Base-by-base conservation (phyloP, 2,329 filamentous ascomycete species). In the Xylariomycetidae sp. region DNA sequence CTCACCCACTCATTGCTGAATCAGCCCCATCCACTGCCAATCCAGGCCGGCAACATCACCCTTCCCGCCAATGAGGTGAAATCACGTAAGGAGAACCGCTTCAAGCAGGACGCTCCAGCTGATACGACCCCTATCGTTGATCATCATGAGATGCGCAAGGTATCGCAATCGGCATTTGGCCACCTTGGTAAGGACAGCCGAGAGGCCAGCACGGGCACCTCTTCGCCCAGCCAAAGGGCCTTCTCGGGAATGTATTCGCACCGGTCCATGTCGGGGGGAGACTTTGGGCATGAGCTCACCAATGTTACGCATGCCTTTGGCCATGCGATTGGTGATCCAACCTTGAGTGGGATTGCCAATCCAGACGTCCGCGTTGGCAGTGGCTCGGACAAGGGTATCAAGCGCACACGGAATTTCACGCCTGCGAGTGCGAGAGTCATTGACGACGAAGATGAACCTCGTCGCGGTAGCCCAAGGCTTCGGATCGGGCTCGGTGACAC, bases 1-100 rank as follows among this genome's bases (percentile, higher is more conserved):
- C 52, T 72, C 32, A 66, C 66, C 0, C 59, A 65, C 34, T 70
- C 68, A 1, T 49, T 74, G 24, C 54, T 73, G 18, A 70, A 68
- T 30, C 68, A 72, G 32, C 63, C 67, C 9, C 50, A 60, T 19
- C 58, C 64, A 0, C 46, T 64, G 3, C 55, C 61, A 4, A 37
- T 55, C 4, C 57, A 57, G 10, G 45, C 53, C 8, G 42, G 56
- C 12, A 47, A 43, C n/a, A 49, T 54, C 26, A 38, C 46, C 3
- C 38, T 52, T 1, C 58, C 61, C 2, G 52, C 59, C 5, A 42
- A 50, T 7, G 61, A 69, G 34, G 38, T 67, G 14, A 64, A 58
- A 31, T 65, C 66, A 5, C 58, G 63, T 23, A 72, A 71, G 34
- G 67, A 71, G 41, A 63, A 59, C 25, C 57, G 53, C 4, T 27